Evolutionary conservation across 2,329 filamentous ascomycete genomes (phyloP), one percentile per base, ranked within the genome.

Genomic region (Phoma sp.): DNA sequence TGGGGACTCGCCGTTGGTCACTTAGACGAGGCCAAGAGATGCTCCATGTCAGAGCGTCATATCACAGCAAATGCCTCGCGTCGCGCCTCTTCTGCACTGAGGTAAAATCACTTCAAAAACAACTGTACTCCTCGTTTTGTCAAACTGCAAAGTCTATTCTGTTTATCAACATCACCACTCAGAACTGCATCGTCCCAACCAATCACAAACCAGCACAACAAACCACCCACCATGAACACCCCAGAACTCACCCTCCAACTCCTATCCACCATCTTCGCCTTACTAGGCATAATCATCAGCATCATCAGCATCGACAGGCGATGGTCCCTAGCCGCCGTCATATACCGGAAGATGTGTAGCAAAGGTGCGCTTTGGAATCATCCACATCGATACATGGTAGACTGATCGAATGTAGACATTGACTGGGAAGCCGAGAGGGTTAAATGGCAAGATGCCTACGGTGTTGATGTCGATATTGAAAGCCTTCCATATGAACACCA

Each of bases 11-110:
- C 58, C 51, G 56, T 43, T 48, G 57, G 57, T 37, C 22, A 52
- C 27, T 57, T 54, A 61, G 52, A 58, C 59, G 57, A 55, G 50
- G 52, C 63, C 63, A 64, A 64, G 63, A 51, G 41, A 29, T 29
- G 33, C 59, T 48, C 38, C 49, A 37, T 49, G 59, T 58, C 63
- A 58, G 55, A 54, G 63, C 63, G 61, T 56, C 56, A 60, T 50
- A 54, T 51, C 24, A 49, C 46, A 51, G 29, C 51, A 49, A 52
- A 19, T 47, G 39, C 38, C 43, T 59, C 40, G 45, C 38, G 24
- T 51, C 35, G 29, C 12, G 29, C n/a, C n/a, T n/a, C n/a, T n/a
- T n/a, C n/a, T n/a, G n/a, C n/a, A n/a, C n/a, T n/a, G n/a, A n/a
- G n/a, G n/a, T n/a, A n/a, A n/a, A n/a, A n/a, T n/a, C n/a, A n/a